Evolutionary conservation across 345 rosid species (phyloP), one percentile per base, ranked within the genome.

Genomic region (Syzygium aromaticum): DNA sequence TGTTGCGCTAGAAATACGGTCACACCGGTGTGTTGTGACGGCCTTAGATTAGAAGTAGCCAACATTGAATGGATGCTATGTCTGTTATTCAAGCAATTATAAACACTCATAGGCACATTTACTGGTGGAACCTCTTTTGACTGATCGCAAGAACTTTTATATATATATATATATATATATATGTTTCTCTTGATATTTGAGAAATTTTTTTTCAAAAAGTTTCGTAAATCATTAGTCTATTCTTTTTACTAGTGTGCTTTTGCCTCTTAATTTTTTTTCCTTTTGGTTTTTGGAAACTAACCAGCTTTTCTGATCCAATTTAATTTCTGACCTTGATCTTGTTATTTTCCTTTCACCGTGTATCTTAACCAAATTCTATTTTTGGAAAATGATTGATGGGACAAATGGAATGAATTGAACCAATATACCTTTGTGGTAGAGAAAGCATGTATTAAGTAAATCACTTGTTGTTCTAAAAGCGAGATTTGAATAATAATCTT

Each of bases 261-360:
- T 56, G 3, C 61, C 0, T 23, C n/a, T 23, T 56, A 56, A 23
- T 56, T 56, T 56, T 22, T 0, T 22, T 0, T 56, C n/a, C 61
- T 54, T 33, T 56, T 8, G n/a, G 61, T 56, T 56, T 56, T 8
- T 23, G n/a, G 12, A 27, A 56, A 56, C 0, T 0, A 0, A 0
- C 61, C 61, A 22, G 5, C 61, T 23, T 56, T 5, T 56, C 61
- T 22, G 6, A 56, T 23, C 61, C 61, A 56, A 23, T 56, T 56
- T 56, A 23, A 56, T 56, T 23, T 56, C 5, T 23, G 1, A 23
- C n/a, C 13, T 2, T 8, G 12, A 56, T 56, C 1, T 56, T 23
- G 33, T 59, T 13, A 27, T 27, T 59, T 59, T 59, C 67, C 67
- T 59, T 27, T 27, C 15, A 12, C 8, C 27, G 33, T 59, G 67